These are phyloP conservation scores for Rhizoclosmatium globosum DNA, from an alignment of 192 early-diverging fungal species.

Conservation along the genomic window DNA sequence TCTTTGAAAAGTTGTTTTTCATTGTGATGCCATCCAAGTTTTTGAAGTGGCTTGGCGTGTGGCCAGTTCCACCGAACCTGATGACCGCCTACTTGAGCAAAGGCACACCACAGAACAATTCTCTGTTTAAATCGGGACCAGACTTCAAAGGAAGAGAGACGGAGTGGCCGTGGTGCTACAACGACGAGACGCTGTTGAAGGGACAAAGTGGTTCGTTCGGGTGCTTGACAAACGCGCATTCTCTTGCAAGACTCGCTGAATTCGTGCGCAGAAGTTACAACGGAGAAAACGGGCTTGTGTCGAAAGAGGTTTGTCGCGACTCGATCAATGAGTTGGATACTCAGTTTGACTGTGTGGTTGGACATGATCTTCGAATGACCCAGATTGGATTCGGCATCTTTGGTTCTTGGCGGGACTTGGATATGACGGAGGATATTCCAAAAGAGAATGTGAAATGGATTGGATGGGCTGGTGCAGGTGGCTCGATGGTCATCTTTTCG, in stretches of 20 bases:
- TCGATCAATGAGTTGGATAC: background rate
- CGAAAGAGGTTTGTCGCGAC: background rate
- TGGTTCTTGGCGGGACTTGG: background rate
- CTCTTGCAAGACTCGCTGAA: constrained; percentile 65
- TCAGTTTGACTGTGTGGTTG: background rate
- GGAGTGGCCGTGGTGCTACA: constrained; percentile 49
- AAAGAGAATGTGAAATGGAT: background rate
- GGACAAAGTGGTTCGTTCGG: constrained; percentile 56
- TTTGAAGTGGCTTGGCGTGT: constrained; percentile 37
- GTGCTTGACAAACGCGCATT: constrained; percentile 65
- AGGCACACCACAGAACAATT: constrained; percentile 30
- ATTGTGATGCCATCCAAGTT: constrained; percentile 54
- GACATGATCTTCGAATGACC: background rate
- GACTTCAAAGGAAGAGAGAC: constrained; percentile 32
- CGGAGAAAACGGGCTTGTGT: constrained; percentile 20
- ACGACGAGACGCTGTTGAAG: constrained; percentile 47
- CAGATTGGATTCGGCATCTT: background rate
- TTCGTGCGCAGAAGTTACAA: constrained; percentile 68
- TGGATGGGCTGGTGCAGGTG: constrained; percentile 71
- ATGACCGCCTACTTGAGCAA: constrained; percentile 15
- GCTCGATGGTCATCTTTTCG: constrained; percentile 59
- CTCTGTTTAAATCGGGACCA: constrained; percentile 41
- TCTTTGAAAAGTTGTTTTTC: constrained; percentile 54
- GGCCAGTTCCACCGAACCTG: constrained; percentile 7
- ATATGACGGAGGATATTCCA: background rate